These are phyloP conservation scores for Neoascochyta sp. DNA, from an alignment of 2,329 filamentous ascomycete species.

Conservation along the genomic window DNA sequence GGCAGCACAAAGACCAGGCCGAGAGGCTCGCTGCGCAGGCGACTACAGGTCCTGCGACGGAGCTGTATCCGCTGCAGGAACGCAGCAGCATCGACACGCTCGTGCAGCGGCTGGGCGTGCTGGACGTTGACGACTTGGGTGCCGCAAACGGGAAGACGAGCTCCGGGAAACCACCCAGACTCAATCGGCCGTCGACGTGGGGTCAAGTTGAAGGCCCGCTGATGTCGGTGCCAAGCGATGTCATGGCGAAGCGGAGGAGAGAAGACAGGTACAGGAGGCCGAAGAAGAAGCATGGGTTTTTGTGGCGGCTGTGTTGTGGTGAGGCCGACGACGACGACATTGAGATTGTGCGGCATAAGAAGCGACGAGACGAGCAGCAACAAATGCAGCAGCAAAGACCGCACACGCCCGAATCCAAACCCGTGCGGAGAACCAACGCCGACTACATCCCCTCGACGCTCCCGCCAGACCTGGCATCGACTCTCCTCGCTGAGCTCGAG, in stretches of 20 bases:
- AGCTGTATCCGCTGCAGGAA: constrained; percentile 57
- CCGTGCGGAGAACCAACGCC: neutral
- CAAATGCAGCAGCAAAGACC: constrained; percentile 10
- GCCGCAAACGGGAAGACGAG: constrained; percentile 14
- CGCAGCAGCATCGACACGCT: constrained; percentile 84
- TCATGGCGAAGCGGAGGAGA: constrained; percentile 27
- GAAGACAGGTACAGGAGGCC: constrained; percentile 17
- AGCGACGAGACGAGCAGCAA: constrained; percentile 16
- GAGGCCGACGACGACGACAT: constrained; percentile 40
- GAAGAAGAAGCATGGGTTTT: constrained; percentile 37
- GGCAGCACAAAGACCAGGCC: constrained; percentile 92
- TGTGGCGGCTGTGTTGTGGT: constrained; percentile 44
- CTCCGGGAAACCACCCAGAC: constrained; percentile 18
- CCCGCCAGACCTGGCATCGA: constrained; percentile 64
- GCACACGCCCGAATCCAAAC: constrained; percentile 1
- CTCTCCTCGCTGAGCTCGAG: constrained; percentile 70
- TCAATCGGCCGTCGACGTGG: constrained; percentile 44
- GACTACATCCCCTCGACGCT: constrained; percentile 64
- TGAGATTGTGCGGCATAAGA: constrained; percentile 43
- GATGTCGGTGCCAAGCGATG: constrained; percentile 43
- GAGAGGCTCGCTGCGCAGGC: constrained; percentile 30
- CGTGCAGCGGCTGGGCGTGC: constrained; percentile 70
- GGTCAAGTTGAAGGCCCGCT: constrained; percentile 44
- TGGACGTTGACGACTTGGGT: constrained; percentile 55
- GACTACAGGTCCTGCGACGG: constrained; percentile 30